Percentiles rank a stretch among this genome's conserved stretches.
Evolutionary conservation across 1,139 yeast genomes (phyloP).

Genomic region (Candida sanyaensis): DNA sequence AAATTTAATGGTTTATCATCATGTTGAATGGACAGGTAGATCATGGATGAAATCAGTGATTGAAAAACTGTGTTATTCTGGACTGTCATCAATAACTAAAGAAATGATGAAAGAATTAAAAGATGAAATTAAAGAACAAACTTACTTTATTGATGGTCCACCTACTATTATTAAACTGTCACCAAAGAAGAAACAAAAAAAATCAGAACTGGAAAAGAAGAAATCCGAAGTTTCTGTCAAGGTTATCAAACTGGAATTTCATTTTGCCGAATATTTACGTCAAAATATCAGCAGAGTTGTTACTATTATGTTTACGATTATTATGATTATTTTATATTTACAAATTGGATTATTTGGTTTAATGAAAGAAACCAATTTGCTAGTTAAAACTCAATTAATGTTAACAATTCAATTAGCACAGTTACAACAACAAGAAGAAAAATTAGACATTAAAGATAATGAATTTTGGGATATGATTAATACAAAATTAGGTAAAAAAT

Average conservation of each 20-base stretch:
- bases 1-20: slow-evolving; percentile 41
- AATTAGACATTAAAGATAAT: slow-evolving; percentile 6
- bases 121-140: slow-evolving; percentile 28
- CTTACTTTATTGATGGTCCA: slow-evolving; percentile 25
- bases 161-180: slow-evolving; percentile 10
- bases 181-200: slow-evolving; percentile 7
- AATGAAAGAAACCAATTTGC: slow-evolving; percentile 26
- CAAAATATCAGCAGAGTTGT: slow-evolving; percentile 20
- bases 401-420: slow-evolving; percentile 22
- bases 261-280: slow-evolving; percentile 16
- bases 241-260: slow-evolving; percentile 2
- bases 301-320: slow-evolving; percentile 22
- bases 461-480: slow-evolving; percentile 30
- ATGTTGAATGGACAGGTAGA: slow-evolving; percentile 54
- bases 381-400: slow-evolving; percentile 27
- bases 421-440: slow-evolving; percentile 7
- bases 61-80: slow-evolving; percentile 51
- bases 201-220: slow-evolving; percentile 3
- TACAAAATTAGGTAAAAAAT: slow-evolving; percentile 19
- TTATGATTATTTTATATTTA: slow-evolving; percentile 23
- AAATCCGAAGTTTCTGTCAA: slow-evolving; percentile 3
- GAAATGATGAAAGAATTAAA: slow-evolving; percentile 32
- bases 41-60: slow-evolving; percentile 60
- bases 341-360: slow-evolving; percentile 24
- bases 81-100: slow-evolving; percentile 45